phyloP scores from a whole-genome alignment of 495 filamentous ascomycete species.

The Penicillium angulare region DNA sequence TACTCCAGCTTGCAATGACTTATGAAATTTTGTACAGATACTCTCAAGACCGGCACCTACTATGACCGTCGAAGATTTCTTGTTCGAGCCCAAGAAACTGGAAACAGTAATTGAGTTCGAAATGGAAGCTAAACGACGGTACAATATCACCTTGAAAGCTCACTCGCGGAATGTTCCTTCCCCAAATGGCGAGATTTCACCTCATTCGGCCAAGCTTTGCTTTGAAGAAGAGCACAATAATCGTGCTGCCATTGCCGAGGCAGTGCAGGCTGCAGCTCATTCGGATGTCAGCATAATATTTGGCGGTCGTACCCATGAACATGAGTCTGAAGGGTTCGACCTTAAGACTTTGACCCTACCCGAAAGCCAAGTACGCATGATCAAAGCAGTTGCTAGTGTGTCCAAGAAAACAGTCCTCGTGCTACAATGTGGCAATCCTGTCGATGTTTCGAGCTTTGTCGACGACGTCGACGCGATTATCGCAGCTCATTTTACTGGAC shows the following conservation, averaged over 20 bases:
- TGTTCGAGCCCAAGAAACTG: conserved; percentile 4
- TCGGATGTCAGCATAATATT: background rate
- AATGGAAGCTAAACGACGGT: background rate
- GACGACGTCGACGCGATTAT: conserved; percentile 34
- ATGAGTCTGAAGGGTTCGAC: background rate
- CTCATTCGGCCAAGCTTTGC: conserved; percentile 1
- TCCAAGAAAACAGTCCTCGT: conserved; percentile 41
- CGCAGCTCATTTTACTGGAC: conserved; percentile 39
- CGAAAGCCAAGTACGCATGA: conserved; percentile 28
- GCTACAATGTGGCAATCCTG: conserved; percentile 40
- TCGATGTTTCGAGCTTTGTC: conserved; percentile 39
- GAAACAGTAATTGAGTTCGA: background rate
- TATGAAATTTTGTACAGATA: background rate
- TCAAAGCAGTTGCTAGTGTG: conserved; percentile 32
- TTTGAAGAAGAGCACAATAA: background rate
- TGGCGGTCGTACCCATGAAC: background rate
- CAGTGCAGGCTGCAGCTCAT: background rate
- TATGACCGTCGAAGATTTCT: conserved; percentile 5
- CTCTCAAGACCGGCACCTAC: background rate
- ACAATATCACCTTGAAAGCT: background rate
- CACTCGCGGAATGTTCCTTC: background rate
- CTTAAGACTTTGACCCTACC: conserved; percentile 16
- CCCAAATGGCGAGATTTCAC: background rate
- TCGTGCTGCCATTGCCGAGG: background rate
- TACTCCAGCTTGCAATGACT: background rate